These are phyloP conservation scores for Malus asiatica DNA, from an alignment of 306 rosid genomes.

Conservation along the genomic window DNA sequence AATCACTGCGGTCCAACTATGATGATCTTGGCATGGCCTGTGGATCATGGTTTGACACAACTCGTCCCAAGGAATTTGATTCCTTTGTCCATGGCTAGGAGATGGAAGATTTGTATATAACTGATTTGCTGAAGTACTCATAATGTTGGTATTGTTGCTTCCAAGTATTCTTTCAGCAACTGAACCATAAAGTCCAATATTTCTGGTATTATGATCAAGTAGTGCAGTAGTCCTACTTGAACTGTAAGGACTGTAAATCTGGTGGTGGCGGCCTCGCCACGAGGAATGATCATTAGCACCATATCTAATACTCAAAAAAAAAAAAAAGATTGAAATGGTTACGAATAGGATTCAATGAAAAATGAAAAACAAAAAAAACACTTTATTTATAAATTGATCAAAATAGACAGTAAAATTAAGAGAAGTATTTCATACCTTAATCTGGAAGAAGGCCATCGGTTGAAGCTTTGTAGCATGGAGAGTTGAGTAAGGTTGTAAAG, in stretches of 20 bases:
- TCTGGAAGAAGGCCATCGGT: conserved; percentile 26
- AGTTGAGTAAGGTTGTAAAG: conserved; percentile 36
- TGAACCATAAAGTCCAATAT: conserved; percentile 18
- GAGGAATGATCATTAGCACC: not conserved
- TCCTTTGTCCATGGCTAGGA: not conserved
- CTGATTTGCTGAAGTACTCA: not conserved
- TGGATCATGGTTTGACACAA: not conserved
- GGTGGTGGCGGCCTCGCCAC: conserved; percentile 10
- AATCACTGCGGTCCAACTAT: not conserved
- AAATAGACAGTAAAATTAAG: not conserved
- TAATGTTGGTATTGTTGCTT: conserved; percentile 8
- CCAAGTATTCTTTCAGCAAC: conserved; percentile 17
- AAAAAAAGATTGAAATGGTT: not conserved
- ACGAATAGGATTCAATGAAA: not conserved
- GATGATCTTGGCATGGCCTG: not conserved
- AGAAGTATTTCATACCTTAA: conserved; percentile 18
- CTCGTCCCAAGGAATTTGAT: not conserved
- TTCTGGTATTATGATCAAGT: not conserved
- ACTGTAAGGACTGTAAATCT: conserved; percentile 16
- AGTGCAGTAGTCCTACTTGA: not conserved
- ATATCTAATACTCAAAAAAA: not conserved
- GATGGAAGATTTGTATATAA: not conserved
- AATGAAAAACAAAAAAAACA: not conserved
- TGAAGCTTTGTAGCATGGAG: conserved; percentile 34
- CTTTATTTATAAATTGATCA: not conserved